A percentile compares a stretch with the other conserved stretches of the same genome.
These are phyloP conservation scores for Sideroxylon spinosum DNA, from an alignment of 179 eudicot species.

Conservation along the genomic window DNA sequence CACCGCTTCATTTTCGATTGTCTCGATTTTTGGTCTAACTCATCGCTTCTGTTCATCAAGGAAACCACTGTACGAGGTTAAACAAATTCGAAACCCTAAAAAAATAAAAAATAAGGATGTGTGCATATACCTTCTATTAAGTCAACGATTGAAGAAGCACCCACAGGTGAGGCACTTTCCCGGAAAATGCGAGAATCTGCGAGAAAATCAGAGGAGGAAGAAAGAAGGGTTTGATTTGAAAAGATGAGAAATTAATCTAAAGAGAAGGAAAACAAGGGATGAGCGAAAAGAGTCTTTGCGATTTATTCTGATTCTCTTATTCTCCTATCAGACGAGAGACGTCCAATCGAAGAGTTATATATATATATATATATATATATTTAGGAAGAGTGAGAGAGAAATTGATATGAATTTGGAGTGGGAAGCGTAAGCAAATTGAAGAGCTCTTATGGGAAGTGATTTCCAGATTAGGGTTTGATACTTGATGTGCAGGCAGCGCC, in stretches of 20 bases:
- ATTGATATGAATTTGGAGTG: background rate
- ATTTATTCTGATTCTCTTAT: too few relatives aligned
- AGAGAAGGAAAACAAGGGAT: background rate
- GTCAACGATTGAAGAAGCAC: background rate
- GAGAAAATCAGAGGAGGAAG: too few relatives aligned
- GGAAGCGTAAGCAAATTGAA: conserved; percentile 1
- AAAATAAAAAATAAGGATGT: background rate
- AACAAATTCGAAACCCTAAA: conserved; percentile 10
- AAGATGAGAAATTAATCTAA: background rate
- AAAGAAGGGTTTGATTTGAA: background rate
- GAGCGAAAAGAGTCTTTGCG: conserved; percentile 26
- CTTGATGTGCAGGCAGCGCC: too few relatives aligned
- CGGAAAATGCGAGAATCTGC: too few relatives aligned
- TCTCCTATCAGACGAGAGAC: too few relatives aligned
- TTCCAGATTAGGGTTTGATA: too few relatives aligned
- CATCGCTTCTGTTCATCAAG: conserved; percentile 34
- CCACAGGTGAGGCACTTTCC: background rate
- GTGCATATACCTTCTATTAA: background rate
- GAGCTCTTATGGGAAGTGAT: background rate
- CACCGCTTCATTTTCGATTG: conserved; percentile 13
- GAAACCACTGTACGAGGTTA: conserved; percentile 19
- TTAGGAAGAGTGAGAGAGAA: background rate
- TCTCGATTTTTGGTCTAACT: conserved; percentile 17
- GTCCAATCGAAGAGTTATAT: background rate
- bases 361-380: background rate